A percentile compares a stretch with the other conserved stretches of the same genome.
Evolutionary conservation across 2,329 filamentous ascomycete genomes (phyloP).

Genomic region (Allantophomopsis cytisporea): DNA sequence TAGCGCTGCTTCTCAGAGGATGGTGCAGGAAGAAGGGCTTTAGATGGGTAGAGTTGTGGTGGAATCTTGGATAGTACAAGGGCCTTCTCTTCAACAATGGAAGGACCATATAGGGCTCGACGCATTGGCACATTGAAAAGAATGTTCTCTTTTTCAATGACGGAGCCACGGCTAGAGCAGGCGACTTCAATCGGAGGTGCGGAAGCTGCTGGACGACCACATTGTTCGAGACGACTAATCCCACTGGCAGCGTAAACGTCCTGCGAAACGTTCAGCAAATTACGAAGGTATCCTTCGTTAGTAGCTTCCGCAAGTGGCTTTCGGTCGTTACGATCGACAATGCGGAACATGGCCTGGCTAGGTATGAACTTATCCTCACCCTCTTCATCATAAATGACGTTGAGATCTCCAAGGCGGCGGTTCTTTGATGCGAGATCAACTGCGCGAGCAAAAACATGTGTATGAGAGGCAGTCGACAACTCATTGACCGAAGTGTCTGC

Average conservation of each 20-base stretch:
- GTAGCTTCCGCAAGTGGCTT: slow-evolving; percentile 57
- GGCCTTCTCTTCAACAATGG: slow-evolving; percentile 52
- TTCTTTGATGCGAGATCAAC: slow-evolving; percentile 37
- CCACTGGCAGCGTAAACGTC: slow-evolving; percentile 54
- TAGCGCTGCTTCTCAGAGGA: slow-evolving; percentile 73
- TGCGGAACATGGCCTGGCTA: slow-evolving; percentile 68
- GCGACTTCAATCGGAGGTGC: slow-evolving; percentile 78
- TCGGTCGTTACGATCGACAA: slow-evolving; percentile 55
- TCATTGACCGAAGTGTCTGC: slow-evolving; percentile 65
- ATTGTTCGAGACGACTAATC: slow-evolving; percentile 67
- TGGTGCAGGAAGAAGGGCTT: slow-evolving; percentile 59
- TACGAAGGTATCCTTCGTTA: slow-evolving; percentile 56
- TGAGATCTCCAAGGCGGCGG: slow-evolving; percentile 46
- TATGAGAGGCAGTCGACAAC: slow-evolving; percentile 53
- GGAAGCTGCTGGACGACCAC: slow-evolving; percentile 62
- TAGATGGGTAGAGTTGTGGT: slow-evolving; percentile 45
- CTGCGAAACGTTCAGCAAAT: slow-evolving; percentile 67
- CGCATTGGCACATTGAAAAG: slow-evolving; percentile 72
- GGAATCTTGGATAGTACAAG: slow-evolving; percentile 64
- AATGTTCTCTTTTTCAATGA: slow-evolving; percentile 53
- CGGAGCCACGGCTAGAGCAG: slow-evolving; percentile 53
- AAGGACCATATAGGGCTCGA: slow-evolving; percentile 57
- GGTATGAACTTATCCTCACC: slow-evolving; percentile 51
- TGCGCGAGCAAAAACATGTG: slow-evolving; percentile 62
- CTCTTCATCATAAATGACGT: slow-evolving; percentile 56